Evolutionary conservation across 441 rosid species (phyloP), one percentile per base, ranked within the genome.

Genomic region (Aquilaria agallochum): DNA sequence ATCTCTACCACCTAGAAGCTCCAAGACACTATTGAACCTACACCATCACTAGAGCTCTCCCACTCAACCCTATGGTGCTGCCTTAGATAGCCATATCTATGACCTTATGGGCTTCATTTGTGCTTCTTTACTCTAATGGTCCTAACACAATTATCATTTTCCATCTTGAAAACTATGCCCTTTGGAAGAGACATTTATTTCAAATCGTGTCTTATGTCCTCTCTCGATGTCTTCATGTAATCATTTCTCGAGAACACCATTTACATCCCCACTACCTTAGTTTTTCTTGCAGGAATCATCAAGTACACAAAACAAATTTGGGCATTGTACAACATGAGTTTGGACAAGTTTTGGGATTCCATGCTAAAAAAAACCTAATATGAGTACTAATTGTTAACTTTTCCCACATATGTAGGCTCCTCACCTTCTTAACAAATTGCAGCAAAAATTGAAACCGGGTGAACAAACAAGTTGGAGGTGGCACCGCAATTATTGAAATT

Each of bases 81-180:
- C 40, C 40, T 34, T 34, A 8, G 50, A 67, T 59, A 50, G 33
- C 0, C 72, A 75, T 31, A 75, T 31, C 71, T 86, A 63, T 81
- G 32, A 85, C 86, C 5, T 66, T 86, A 48, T 86, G 92, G 92
- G 81, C 83, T n/a, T 87, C 89, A 0, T 83, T 83, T 48, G 83
- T 86, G 54, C 54, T 86, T 52, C 52, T 86, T 5, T 89, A 86
- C 59, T 89, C 82, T n/a, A 89, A 89, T 12, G 88, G 89, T 5
- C 89, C 89, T 1, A 89, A 78, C 72, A 80, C 89, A 3, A 83
- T 86, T n/a, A 82, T 89, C 7, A 85, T 86, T 4, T 69, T 81
- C 45, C 70, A 89, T 30, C 77, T 83, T 1, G 82, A 84, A 61
- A 89, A 83, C 58, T 83, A 86, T 59, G 78, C 74, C 11, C 66